A percentile compares a stretch with the other conserved stretches of the same genome.
Evolutionary conservation across 2,329 filamentous ascomycete species (phyloP).

Genomic region (Nemania bipapillata): DNA sequence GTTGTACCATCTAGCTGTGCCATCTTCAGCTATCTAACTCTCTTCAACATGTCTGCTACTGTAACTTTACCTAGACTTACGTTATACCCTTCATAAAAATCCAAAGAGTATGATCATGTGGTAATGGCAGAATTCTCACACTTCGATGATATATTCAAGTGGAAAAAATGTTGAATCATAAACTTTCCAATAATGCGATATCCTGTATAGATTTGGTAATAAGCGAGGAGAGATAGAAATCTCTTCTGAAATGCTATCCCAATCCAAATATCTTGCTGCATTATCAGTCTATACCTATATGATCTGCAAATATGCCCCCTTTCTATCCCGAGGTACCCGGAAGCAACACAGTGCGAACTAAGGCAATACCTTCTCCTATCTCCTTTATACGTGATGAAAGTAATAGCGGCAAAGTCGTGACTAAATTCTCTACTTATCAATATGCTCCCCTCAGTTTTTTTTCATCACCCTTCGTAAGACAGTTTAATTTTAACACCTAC

Average conservation of each 20-base stretch:
- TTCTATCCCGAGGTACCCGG: slow-evolving; percentile 2
- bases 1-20: slow-evolving; percentile 2
- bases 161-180: too few species aligned
- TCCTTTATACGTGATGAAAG: too few species aligned
- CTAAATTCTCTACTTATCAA: background rate
- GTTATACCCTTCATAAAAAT: slow-evolving; percentile 13
- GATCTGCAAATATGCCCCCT: background rate
- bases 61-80: background rate
- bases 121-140: too few species aligned
- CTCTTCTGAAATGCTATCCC: too few species aligned
- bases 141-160: too few species aligned
- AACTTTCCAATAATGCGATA: too few species aligned
- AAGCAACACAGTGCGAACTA: background rate
- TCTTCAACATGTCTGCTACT: background rate
- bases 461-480: background rate
- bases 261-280: too few species aligned
- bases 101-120: too few species aligned
- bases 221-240: too few species aligned
- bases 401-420: too few species aligned
- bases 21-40: background rate
- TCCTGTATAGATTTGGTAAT: too few species aligned
- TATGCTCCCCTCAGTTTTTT: too few species aligned
- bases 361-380: background rate
- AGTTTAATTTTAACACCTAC: background rate
- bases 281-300: background rate